These are phyloP conservation scores for Neonectria ditissima DNA, from an alignment of 2,329 filamentous ascomycete genomes.

Conservation along the genomic window DNA sequence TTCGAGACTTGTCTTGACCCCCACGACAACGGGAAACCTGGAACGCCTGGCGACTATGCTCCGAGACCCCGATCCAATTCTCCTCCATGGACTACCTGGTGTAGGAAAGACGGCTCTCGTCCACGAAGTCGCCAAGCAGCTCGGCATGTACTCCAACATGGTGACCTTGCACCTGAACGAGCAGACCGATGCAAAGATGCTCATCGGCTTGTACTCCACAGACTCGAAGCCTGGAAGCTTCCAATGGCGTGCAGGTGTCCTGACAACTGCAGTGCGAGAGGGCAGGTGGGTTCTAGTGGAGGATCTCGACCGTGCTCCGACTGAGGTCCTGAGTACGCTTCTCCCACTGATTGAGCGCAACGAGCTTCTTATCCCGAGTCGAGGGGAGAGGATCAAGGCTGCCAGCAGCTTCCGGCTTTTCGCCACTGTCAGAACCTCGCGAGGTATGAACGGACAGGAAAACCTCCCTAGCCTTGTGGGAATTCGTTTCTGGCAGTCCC, in stretches of 20 bases:
- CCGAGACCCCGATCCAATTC: conserved; percentile 75
- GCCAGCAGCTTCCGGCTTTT: conserved; percentile 89
- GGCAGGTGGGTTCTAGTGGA: conserved; percentile 98
- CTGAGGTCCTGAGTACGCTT: conserved; percentile 92
- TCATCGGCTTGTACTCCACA: conserved; percentile 94
- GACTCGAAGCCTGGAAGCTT: conserved; percentile 90
- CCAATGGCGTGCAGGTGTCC: conserved; percentile 88
- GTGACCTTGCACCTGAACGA: conserved; percentile 97
- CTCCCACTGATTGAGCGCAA: conserved; percentile 91
- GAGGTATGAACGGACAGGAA: conserved; percentile 74
- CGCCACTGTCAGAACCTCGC: conserved; percentile 85
- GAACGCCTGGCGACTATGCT: conserved; percentile 75
- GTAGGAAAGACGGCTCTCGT: conserved; percentile 91
- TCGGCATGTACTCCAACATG: conserved; percentile 84
- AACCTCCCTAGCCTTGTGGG: conserved; percentile 82
- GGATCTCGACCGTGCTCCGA: conserved; percentile 93
- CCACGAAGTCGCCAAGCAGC: conserved; percentile 81
- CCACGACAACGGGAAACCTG: conserved; percentile 80
- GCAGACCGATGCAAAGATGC: conserved; percentile 96
- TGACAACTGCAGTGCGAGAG: conserved; percentile 93
- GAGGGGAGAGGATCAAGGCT: conserved; percentile 87
- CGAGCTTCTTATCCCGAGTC: conserved; percentile 90
- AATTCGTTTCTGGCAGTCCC: conserved; percentile 84
- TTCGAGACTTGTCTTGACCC: conserved; percentile 73
- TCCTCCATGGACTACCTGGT: conserved; percentile 86